phyloP scores from a whole-genome alignment of 2,329 filamentous ascomycete genomes.

The Cladophialophora immunda region DNA sequence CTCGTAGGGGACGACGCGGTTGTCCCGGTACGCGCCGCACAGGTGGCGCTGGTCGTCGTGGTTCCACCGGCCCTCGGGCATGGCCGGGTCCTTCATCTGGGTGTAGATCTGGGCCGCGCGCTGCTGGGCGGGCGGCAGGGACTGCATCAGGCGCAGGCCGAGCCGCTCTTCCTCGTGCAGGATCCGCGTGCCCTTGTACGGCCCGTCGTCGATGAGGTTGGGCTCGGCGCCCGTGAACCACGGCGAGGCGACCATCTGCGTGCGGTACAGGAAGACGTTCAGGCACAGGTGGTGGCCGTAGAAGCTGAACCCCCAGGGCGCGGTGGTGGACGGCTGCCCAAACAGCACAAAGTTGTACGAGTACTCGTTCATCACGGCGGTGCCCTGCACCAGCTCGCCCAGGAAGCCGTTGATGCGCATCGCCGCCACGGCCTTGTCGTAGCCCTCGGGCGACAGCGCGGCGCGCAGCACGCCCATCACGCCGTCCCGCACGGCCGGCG shows the following conservation, averaged over 20 bases:
- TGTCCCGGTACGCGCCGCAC: constrained; percentile 81
- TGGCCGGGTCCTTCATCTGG: constrained; percentile 68
- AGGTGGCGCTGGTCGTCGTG: constrained; percentile 81
- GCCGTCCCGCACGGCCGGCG: constrained; percentile 53
- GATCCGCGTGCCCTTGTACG: constrained; percentile 70
- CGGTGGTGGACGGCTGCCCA: constrained; percentile 64
- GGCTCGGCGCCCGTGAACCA: constrained; percentile 85
- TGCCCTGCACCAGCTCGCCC: constrained; percentile 70
- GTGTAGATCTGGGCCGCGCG: constrained; percentile 65
- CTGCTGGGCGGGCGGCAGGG: constrained; percentile 59
- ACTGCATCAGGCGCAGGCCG: constrained; percentile 75
- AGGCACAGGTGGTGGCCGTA: constrained; percentile 84
- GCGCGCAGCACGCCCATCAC: constrained; percentile 65
- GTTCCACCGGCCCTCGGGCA: constrained; percentile 76
- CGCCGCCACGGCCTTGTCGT: constrained; percentile 72
- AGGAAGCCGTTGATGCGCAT: constrained; percentile 81
- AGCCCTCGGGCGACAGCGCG: constrained; percentile 74
- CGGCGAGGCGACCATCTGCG: constrained; percentile 74
- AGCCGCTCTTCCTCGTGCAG: constrained; percentile 70
- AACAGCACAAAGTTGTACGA: constrained; percentile 81
- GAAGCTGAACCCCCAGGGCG: constrained; percentile 76
- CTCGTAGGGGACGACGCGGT: constrained; percentile 77
- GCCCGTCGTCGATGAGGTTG: constrained; percentile 74
- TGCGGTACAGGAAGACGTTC: constrained; percentile 71
- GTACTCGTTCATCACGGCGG: constrained; percentile 74